Conservation (phyloP, 2,329 filamentous ascomycete genomes). For the Zymoseptoria pseudotritici region DNA sequence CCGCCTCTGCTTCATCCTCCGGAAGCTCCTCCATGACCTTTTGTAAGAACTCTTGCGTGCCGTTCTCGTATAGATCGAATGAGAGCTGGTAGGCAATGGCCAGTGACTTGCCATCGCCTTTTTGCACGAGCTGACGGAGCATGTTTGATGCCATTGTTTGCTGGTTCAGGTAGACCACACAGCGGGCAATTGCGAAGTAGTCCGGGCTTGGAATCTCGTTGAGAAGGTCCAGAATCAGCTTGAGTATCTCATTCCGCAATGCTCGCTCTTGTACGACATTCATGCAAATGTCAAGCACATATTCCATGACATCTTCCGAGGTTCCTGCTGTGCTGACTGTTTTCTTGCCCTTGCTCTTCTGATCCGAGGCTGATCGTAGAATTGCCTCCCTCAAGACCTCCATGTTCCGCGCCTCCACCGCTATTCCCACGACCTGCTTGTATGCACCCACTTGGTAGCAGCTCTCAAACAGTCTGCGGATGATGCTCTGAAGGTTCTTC, state of each 20-base stretch:
- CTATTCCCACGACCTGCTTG: constrained; percentile 92
- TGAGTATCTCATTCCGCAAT: constrained; percentile 75
- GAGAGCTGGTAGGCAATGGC: constrained; percentile 94
- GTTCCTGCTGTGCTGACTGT: constrained; percentile 48
- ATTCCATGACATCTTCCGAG: constrained; percentile 93
- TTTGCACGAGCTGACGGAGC: constrained; percentile 71
- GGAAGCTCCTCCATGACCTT: constrained; percentile 82
- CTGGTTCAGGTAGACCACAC: constrained; percentile 90
- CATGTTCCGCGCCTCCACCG: constrained; percentile 87
- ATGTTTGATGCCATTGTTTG: constrained; percentile 85
- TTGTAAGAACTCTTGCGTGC: constrained; percentile 89
- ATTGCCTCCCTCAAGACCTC: constrained; percentile 82
- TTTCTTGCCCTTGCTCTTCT: constrained; percentile 59
- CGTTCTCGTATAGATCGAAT: constrained; percentile 97
- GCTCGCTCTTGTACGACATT: constrained; percentile 90
- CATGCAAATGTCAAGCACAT: constrained; percentile 93
- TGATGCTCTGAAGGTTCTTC: constrained; percentile 70
- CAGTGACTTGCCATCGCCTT: constrained; percentile 68
- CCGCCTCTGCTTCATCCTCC: constrained; percentile 43
- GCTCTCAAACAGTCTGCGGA: constrained; percentile 83
- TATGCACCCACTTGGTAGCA: constrained; percentile 83
- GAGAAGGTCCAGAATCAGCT: constrained; percentile 87
- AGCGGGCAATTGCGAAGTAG: constrained; percentile 97
- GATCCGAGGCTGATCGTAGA: constrained; percentile 78
- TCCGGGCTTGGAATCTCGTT: constrained; percentile 88